Base-by-base conservation (phyloP, 805 yeast genomes). In the Ascoidea asiatica region DNA sequence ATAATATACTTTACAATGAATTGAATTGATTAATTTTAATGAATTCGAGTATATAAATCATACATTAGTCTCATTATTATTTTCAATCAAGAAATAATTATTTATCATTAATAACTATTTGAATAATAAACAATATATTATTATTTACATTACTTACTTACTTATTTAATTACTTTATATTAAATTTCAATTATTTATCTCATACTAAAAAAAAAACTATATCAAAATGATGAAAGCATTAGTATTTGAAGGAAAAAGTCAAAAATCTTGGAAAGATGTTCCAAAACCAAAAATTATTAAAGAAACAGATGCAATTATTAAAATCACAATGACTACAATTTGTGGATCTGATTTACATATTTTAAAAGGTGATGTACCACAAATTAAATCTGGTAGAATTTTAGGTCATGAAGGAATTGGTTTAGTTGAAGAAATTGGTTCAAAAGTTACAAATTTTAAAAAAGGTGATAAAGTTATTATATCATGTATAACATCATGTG, bases 401-500 rank as follows among this genome's bases (percentile, higher is more conserved):
- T 61, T 79, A 53, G 85, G 85, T 21, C 84, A 78, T 53, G 85
- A 79, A 56, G 77, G 79, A 43, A 62, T 79, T 20, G 80, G 81
- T 23, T 53, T 65, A 37, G 73, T 79, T 40, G 60, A 66, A 39
- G 63, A 69, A 45, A 63, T 69, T 37, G 85, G 84, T 18, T 38
- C 65, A 0, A 64, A 48, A 1, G 82, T 78, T 23, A 59, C 61
- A 7, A 60, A 65, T 6, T 67, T 79, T 57, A 70, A 72, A 47
- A 59, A 59, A 11, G 81, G 81, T 46, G 84, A 79, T 55, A 67
- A 64, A 45, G 81, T 77, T 37, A 67, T 78, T 50, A 77, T 75
- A 47, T 79, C 85, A 1, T 81, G 86, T 56, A 71, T 79, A 53
- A 77, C 82, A 7, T 65, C 81, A 8, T 74, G 85, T 57, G 75